A percentile compares a stretch with the other conserved stretches of the same genome.
These are phyloP conservation scores for Aspergillus saccharolyticus DNA, from an alignment of 495 filamentous ascomycete species.

Conservation along the genomic window DNA sequence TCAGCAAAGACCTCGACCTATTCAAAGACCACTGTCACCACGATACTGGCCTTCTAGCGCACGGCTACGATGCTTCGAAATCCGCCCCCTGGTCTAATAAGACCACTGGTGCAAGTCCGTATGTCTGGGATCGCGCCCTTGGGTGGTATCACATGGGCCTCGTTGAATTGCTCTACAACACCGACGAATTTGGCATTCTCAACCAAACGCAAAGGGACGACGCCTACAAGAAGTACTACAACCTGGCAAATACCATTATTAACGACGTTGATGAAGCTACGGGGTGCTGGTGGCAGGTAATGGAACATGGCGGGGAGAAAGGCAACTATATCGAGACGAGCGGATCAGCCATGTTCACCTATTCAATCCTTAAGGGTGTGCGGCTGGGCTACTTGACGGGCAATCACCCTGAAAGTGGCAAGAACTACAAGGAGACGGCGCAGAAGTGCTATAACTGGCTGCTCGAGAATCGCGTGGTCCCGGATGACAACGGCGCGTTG, in stretches of 20 bases:
- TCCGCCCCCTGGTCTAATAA: constrained; percentile 53
- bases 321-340: constrained; percentile 61
- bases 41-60: constrained; percentile 43
- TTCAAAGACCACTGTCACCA: constrained; percentile 49
- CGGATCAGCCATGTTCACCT: constrained; percentile 56
- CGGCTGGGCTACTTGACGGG: constrained; percentile 37
- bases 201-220: constrained; percentile 19
- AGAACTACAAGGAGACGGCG: constrained; percentile 6
- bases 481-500: constrained; percentile 35
- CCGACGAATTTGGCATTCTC: constrained; percentile 29
- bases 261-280: constrained; percentile 38
- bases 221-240: constrained; percentile 34
- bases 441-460: constrained; percentile 39
- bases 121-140: constrained; percentile 53
- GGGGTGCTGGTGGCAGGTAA: constrained; percentile 59
- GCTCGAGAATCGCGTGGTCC: constrained; percentile 35
- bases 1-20: constrained; percentile 49
- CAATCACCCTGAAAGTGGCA: neutral
- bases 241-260: constrained; percentile 38
- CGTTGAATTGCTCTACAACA: constrained; percentile 48
- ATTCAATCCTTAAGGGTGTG: constrained; percentile 49
- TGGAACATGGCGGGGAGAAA: constrained; percentile 40
- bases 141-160: constrained; percentile 59
- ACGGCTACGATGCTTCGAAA: constrained; percentile 54
- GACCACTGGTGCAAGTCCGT: constrained; percentile 48